phyloP scores from a whole-genome alignment of 2,329 filamentous ascomycete species.

The Acarospora socialis region DNA sequence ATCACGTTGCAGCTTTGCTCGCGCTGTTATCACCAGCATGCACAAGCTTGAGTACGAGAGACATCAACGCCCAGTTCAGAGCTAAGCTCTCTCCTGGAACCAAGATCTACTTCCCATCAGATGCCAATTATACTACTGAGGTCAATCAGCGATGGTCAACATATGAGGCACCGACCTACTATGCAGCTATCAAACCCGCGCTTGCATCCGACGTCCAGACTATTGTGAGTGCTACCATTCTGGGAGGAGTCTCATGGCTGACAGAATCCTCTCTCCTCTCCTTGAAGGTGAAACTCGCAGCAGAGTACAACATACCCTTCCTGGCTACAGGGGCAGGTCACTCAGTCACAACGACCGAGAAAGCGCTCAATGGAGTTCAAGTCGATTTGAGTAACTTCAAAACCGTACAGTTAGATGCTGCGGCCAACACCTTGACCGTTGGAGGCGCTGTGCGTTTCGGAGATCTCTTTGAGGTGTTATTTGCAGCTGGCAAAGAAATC shows the following conservation, averaged over 20 bases:
- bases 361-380: slow-evolving; percentile 19
- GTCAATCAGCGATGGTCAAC: slow-evolving; percentile 2
- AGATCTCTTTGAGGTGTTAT: slow-evolving; percentile 18
- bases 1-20: too few relatives aligned
- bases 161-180: slow-evolving; percentile 8
- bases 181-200: slow-evolving; percentile 5
- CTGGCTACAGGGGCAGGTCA: slow-evolving; percentile 23
- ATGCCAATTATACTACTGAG: slow-evolving; percentile 6
- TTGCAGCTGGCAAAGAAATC: slow-evolving; percentile 19
- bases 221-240: slow-evolving; percentile 6
- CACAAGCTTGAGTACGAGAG: too few relatives aligned
- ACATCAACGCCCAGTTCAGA: too few relatives aligned
- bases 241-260: background rate
- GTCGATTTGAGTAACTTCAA: slow-evolving; percentile 22
- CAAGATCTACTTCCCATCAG: background rate
- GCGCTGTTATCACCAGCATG: too few relatives aligned
- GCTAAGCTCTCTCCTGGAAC: too few relatives aligned
- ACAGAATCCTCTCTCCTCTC: background rate
- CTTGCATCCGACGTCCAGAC: slow-evolving; percentile 8
- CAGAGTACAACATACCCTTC: slow-evolving; percentile 20
- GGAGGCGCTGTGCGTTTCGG: slow-evolving; percentile 18
- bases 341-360: too few relatives aligned
- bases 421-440: slow-evolving; percentile 17
- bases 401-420: slow-evolving; percentile 13
- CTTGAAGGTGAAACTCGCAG: slow-evolving; percentile 7